Percentiles rank a stretch among this genome's conserved stretches.
phyloP scores from a whole-genome alignment of 768 basidiomycete species.

The Phlebiopsis gigantea region DNA sequence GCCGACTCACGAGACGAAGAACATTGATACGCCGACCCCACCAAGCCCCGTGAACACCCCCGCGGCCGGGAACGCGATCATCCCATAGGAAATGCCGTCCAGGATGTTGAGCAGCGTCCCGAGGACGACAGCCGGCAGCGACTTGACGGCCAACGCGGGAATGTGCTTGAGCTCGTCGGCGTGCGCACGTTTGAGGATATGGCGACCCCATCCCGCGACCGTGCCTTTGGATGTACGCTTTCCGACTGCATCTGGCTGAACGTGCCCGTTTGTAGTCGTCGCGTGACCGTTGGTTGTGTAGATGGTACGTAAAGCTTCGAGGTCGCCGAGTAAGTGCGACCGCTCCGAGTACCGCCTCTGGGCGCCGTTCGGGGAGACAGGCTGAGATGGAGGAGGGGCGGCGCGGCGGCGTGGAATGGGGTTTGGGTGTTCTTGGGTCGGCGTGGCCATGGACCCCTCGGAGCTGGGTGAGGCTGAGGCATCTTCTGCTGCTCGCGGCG shows the following conservation, averaged over 20 bases:
- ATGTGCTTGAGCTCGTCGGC: constrained; percentile 1
- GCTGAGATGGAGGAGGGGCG: neutral
- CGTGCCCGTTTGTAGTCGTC: constrained; percentile 2
- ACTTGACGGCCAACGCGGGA: constrained; percentile 29
- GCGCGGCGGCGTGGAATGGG: neutral
- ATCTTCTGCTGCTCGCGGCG: constrained; percentile 13
- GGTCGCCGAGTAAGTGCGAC: constrained; percentile 19
- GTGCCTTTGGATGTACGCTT: constrained; percentile 13
- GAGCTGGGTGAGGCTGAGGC: neutral
- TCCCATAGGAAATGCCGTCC: constrained; percentile 94
- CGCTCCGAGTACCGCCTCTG: constrained; percentile 10
- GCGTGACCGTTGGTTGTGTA: constrained; percentile 15
- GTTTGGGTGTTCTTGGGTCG: constrained; percentile 14
- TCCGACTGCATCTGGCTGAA: constrained; percentile 10
- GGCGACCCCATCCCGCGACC: constrained; percentile 6
- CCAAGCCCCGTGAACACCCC: constrained; percentile 79
- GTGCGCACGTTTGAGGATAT: neutral
- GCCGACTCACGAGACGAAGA: constrained; percentile 68
- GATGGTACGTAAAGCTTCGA: constrained; percentile 18
- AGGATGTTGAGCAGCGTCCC: constrained; percentile 85
- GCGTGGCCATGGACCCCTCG: constrained; percentile 11
- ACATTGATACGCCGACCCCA: constrained; percentile 91
- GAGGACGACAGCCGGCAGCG: constrained; percentile 80
- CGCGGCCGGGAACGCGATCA: constrained; percentile 90
- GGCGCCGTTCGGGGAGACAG: neutral